Evolutionary conservation across 768 basidiomycete genomes (phyloP).

Genomic region (Rhodosporidiobolus odoratus): DNA sequence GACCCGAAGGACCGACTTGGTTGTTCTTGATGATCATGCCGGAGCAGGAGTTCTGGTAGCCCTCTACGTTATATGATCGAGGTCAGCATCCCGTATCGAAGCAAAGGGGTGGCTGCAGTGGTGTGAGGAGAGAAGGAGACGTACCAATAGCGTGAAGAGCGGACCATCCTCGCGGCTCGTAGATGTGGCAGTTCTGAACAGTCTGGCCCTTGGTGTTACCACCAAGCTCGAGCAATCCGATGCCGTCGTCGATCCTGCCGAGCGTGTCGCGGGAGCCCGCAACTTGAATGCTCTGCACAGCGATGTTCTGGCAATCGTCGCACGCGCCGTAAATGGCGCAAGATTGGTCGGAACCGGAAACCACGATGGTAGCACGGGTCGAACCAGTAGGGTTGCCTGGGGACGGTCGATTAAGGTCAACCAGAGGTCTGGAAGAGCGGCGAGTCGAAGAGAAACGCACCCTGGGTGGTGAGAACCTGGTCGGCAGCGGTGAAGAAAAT

Average conservation of each 20-base stretch:
- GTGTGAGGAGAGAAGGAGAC: background rate
- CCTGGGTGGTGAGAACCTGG: constrained; percentile 43
- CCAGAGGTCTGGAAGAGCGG: background rate
- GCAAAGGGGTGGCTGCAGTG: too few species aligned
- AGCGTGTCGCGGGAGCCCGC: constrained; percentile 37
- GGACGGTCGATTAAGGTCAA: background rate
- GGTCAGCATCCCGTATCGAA: background rate
- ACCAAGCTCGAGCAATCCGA: constrained; percentile 39
- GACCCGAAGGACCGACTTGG: constrained; percentile 38
- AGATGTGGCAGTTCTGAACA: constrained; percentile 36
- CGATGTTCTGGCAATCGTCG: constrained; percentile 21
- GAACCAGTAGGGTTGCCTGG: constrained; percentile 37
- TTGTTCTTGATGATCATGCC: constrained; percentile 40
- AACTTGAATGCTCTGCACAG: constrained; percentile 38
- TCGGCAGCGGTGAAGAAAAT: constrained; percentile 37
- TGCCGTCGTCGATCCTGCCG: constrained; percentile 17
- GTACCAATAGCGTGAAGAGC: constrained; percentile 39
- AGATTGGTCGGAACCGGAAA: constrained; percentile 33
- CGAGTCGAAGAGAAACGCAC: background rate
- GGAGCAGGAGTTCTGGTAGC: constrained; percentile 24
- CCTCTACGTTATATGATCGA: constrained; percentile 15
- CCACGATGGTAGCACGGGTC: constrained; percentile 37
- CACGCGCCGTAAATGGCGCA: constrained; percentile 39
- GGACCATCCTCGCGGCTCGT: constrained; percentile 43
- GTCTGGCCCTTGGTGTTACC: constrained; percentile 34